A percentile compares a stretch with the other conserved stretches of the same genome.
Evolutionary conservation across 495 filamentous ascomycete genomes (phyloP).

Genomic region (Neurospora sp.): DNA sequence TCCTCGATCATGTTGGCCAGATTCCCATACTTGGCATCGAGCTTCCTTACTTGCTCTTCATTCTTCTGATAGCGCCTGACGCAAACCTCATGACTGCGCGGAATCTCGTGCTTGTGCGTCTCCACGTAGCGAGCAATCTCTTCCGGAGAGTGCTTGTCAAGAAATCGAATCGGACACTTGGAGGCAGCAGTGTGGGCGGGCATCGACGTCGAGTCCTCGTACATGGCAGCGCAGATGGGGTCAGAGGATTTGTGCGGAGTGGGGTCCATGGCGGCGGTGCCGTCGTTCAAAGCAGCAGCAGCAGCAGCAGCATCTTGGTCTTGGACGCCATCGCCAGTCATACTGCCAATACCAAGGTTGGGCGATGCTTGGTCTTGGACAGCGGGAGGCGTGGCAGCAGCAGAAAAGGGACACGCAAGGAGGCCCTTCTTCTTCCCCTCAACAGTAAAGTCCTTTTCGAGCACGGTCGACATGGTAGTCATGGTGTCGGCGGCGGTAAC

Average conservation of each 20-base stretch:
- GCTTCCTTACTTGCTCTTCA: constrained; percentile 65
- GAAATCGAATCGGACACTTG: constrained; percentile 78
- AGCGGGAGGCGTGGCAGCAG: neutral
- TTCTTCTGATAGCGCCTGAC: constrained; percentile 79
- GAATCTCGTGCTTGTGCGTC: constrained; percentile 85
- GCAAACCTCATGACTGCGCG: constrained; percentile 82
- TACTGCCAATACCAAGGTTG: constrained; percentile 1
- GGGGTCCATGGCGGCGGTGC: constrained; percentile 7
- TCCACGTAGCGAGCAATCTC: constrained; percentile 86
- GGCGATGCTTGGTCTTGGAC: constrained; percentile 14
- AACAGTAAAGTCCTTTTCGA: constrained; percentile 59
- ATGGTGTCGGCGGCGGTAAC: constrained; percentile 20
- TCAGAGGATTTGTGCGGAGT: constrained; percentile 39
- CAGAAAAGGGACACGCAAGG: constrained; percentile 52
- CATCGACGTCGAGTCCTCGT: constrained; percentile 40
- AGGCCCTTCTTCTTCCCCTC: constrained; percentile 49
- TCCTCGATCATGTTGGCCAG: constrained; percentile 85
- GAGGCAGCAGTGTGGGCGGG: constrained; percentile 42
- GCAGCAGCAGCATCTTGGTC: constrained; percentile 12
- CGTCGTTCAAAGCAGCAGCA: neutral
- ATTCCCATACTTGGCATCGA: constrained; percentile 87
- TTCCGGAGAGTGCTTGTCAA: constrained; percentile 83
- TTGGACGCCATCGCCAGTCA: constrained; percentile 14
- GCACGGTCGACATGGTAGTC: constrained; percentile 42
- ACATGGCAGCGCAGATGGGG: constrained; percentile 52